Percentiles rank a stretch among this genome's conserved stretches.
phyloP scores from a whole-genome alignment of 345 rosid species.

The Corymbia maculata region DNA sequence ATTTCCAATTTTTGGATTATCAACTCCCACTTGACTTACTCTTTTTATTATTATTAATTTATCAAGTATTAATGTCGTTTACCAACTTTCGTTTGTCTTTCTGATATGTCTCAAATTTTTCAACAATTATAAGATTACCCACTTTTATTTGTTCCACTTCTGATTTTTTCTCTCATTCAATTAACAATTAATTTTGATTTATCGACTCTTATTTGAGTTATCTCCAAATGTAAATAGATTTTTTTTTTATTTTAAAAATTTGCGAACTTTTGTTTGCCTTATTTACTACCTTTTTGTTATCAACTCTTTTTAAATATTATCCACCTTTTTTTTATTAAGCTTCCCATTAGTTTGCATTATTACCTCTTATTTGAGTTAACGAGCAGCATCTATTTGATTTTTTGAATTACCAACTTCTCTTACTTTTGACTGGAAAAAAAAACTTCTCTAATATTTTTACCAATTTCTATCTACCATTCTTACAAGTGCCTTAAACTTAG shows the following conservation, averaged over 20 bases:
- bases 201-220: background rate
- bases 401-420: background rate
- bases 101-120: background rate
- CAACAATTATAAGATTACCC: background rate
- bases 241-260: background rate
- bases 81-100: background rate
- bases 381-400: background rate
- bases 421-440: background rate
- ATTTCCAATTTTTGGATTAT: background rate
- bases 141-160: background rate
- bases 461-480: background rate
- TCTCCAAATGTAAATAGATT: background rate
- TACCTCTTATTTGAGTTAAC: background rate
- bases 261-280: background rate
- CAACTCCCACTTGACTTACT: background rate
- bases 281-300: background rate
- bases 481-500: background rate
- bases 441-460: background rate
- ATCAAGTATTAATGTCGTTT: background rate
- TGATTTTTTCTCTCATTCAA: background rate
- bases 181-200: background rate
- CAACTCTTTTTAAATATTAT: background rate
- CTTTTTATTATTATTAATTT: accelerated
- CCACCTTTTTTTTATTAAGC: background rate
- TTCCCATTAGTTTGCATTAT: background rate